These are phyloP conservation scores for Venturia oleaginea DNA, from an alignment of 2,329 filamentous ascomycete genomes.

Conservation along the genomic window DNA sequence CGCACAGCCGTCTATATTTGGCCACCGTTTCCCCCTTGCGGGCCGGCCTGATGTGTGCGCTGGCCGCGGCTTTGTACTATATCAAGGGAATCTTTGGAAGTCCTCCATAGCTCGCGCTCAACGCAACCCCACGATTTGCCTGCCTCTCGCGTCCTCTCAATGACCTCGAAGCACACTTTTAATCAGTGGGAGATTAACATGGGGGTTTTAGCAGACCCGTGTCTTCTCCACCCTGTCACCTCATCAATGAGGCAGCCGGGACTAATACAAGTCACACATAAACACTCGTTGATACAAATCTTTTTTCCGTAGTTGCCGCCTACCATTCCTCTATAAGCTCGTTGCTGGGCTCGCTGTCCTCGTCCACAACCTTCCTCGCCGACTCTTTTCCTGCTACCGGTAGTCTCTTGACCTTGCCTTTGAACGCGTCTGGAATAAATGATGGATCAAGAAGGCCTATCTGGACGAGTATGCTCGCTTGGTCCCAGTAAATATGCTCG, in stretches of 20 bases:
- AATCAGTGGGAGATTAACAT: constrained; percentile 11
- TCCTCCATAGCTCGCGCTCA: neutral
- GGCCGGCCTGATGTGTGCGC: neutral
- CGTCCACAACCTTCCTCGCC: constrained; percentile 38
- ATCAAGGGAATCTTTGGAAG: neutral
- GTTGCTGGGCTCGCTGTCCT: constrained; percentile 35
- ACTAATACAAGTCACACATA: constrained; percentile 13
- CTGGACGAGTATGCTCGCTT: constrained; percentile 51
- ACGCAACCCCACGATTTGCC: constrained; percentile 11
- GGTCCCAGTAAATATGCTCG: constrained; percentile 55
- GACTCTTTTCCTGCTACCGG: constrained; percentile 38
- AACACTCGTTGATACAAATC: neutral
- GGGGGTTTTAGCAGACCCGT: constrained; percentile 14
- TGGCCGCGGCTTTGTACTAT: neutral
- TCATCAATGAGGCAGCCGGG: constrained; percentile 1
- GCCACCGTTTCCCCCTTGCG: neutral
- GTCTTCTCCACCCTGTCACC: constrained; percentile 14
- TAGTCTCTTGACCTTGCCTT: constrained; percentile 34
- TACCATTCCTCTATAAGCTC: constrained; percentile 39
- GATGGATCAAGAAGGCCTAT: constrained; percentile 50
- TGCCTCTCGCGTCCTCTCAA: constrained; percentile 13
- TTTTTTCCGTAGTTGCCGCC: neutral
- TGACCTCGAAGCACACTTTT: constrained; percentile 11
- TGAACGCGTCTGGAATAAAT: constrained; percentile 34
- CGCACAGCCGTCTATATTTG: neutral